Base-by-base conservation (phyloP, 352 stramenopile genomes). In the Aphanomyces astaci region DNA sequence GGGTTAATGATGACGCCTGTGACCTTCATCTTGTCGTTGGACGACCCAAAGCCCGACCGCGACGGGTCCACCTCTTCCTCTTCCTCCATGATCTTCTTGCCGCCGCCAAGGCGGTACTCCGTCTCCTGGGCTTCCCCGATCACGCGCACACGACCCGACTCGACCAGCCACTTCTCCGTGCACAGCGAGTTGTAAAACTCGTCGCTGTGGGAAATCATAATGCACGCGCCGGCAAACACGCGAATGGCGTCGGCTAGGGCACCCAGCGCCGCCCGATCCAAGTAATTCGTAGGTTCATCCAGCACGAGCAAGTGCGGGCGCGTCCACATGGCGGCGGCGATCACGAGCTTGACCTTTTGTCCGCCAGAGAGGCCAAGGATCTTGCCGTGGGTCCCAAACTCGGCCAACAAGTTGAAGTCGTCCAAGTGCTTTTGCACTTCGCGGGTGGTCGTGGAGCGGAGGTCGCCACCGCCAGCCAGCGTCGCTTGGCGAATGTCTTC, bases 281-380 rank as follows among this genome's bases (percentile, higher is more conserved):
- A 71, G 76, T 93, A 92, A 72, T 94, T 94, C 31, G 87, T 96
- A 28, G 87, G 87, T 72, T 96, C 87, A 75, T 96, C 87, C 22
- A 95, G 76, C 74, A 95, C 86, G 25, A 96, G 73, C 76, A 96
- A 75, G 74, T 96, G 88, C 36, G 88, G 88, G 49, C 86, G 78
- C 70, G 81, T 86, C 82, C 81, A 90, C 84, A 92, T 90, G 52
- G 81, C 82, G 19, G 81, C 81, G 25, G 80, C 84, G 66, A 92
- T 84, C 33, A 90, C 81, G 52, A 89, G 76, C 77, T 90, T 90
- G 57, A 90, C 81, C 78, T 92, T 92, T 69, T 92, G 84, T 43
- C 84, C 84, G 51, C 84, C 84, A 43, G 84, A 92, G 27, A 92
- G 75, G 33, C 81, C 80, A 19, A 78, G 81, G 67, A 90, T 92